Base-by-base conservation (phyloP, 2,329 filamentous ascomycete species). In the Metarhizium robertsii region DNA sequence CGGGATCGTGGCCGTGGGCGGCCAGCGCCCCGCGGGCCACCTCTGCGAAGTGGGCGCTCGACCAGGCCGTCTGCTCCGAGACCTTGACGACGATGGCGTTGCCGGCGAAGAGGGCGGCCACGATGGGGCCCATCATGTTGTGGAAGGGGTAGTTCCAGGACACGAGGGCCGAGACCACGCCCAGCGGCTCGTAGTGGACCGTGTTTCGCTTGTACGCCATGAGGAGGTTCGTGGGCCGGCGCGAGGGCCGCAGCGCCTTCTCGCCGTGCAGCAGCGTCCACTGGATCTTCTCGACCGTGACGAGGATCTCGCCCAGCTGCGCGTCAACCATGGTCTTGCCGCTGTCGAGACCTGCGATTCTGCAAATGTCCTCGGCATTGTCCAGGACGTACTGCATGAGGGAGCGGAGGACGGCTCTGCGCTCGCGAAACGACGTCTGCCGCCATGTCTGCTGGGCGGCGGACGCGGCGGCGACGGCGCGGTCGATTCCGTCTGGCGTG, bases 71-170 rank as follows among this genome's bases (percentile, higher is more conserved):
- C 70, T 92, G 89, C 72, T 99, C 94, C 52, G 90, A 96, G 50
- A 88, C 89, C 74, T 99, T 99, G 69, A 97, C 87, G 46, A 99
- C 78, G 61, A 97, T 87, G 53, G 84, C 90, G 67, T 97, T 96
- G 50, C 94, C 94, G 14, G 92, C 80, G 68, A 97, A 97, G 52
- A 97, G 80, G 16, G 89, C 85, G 61, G 89, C 92, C 67, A 97
- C 95, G 61, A 96, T 81, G 14, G 92, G 94, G 0, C 89, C 90
- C 50, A 97, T 83, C 60, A 97, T 78, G 72, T 99, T 99, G 75
- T 99, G 94, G 71, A 97, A 95, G 48, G 90, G 85, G 68, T 91
- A 97, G 75, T 99, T 99, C 94, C 94, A 99, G 67, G 88, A 94
- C 47, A 99, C 90, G 53, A 92, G 86, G 18, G 94, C 92, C 11